Evolutionary conservation across 345 rosid genomes (phyloP).

Genomic region (Combretum micranthum): DNA sequence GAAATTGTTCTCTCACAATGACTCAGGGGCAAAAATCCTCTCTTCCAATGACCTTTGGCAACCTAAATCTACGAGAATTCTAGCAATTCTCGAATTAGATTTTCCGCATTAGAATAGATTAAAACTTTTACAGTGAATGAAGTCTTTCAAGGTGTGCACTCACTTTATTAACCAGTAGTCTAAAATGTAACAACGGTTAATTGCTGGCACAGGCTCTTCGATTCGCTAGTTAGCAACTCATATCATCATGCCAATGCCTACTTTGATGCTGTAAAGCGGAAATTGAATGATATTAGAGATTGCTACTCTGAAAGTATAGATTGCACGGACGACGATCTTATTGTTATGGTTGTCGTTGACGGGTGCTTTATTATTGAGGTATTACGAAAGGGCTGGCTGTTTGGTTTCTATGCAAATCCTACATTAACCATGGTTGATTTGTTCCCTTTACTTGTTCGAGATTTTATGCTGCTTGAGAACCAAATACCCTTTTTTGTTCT

Average conservation of each 20-base stretch:
- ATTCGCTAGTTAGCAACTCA: too few relatives aligned
- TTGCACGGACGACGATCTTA: neutral
- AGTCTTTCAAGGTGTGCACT: too few relatives aligned
- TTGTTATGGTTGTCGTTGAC: conserved; percentile 16
- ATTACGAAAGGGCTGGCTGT: neutral
- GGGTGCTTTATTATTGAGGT: conserved; percentile 15
- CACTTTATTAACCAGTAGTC: too few relatives aligned
- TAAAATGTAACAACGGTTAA: too few relatives aligned
- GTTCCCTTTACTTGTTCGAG: conserved; percentile 6
- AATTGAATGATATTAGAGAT: conserved; percentile 1
- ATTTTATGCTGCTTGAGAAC: conserved; percentile 17
- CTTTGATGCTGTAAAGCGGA: neutral
- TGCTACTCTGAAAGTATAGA: conserved; percentile 4
- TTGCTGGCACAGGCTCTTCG: too few relatives aligned
- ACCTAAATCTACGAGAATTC: too few relatives aligned
- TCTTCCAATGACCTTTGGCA: too few relatives aligned
- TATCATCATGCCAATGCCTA: neutral
- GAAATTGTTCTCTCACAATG: too few relatives aligned
- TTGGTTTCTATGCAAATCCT: conserved; percentile 1
- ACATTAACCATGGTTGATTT: conserved; percentile 7
- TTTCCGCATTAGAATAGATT: too few relatives aligned
- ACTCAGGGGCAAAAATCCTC: too few relatives aligned
- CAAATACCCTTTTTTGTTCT: conserved; percentile 18
- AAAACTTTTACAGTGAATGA: too few relatives aligned
- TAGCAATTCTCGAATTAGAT: too few relatives aligned